Evolutionary conservation across 768 basidiomycete genomes (phyloP).

Genomic region (Serendipita sp.): DNA sequence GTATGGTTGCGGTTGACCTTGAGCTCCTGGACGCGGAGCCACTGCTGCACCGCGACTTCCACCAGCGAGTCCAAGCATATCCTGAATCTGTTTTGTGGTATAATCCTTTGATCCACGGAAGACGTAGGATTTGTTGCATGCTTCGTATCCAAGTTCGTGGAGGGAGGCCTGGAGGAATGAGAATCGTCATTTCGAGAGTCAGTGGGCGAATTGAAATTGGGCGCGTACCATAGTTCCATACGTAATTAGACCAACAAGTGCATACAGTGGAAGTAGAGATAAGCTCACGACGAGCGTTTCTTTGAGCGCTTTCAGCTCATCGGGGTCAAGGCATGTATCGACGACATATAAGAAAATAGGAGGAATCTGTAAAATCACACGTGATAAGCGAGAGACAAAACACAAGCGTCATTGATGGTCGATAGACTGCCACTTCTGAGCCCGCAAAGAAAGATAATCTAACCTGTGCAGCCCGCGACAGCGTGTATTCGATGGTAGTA

Average conservation of each 20-base stretch:
- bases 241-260: conserved; percentile 90
- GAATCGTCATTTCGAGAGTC: too few species aligned
- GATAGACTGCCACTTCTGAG: too few species aligned
- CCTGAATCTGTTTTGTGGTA: conserved; percentile 87
- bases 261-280: conserved; percentile 82
- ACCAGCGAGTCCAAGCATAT: conserved; percentile 84
- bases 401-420: too few species aligned
- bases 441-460: not conserved
- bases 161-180: conserved; percentile 66
- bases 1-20: conserved; percentile 61
- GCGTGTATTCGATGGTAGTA: conserved; percentile 99
- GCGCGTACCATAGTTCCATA: conserved; percentile 84
- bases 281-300: conserved; percentile 92
- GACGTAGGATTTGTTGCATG: conserved; percentile 96
- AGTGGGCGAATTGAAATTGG: not conserved
- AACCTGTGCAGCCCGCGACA: conserved; percentile 74
- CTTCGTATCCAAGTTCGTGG: conserved; percentile 90
- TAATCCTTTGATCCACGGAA: conserved; percentile 99
- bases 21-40: conserved; percentile 53
- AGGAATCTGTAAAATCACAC: conserved; percentile 24
- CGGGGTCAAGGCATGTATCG: conserved; percentile 90
- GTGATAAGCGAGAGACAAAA: not conserved
- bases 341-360: conserved; percentile 96
- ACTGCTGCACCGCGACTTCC: conserved; percentile 51
- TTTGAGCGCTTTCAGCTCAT: conserved; percentile 87